Evolutionary conservation across 2,329 filamentous ascomycete species (phyloP), one percentile per base, ranked within the genome.

Genomic region (Trichoderma aggressivum): DNA sequence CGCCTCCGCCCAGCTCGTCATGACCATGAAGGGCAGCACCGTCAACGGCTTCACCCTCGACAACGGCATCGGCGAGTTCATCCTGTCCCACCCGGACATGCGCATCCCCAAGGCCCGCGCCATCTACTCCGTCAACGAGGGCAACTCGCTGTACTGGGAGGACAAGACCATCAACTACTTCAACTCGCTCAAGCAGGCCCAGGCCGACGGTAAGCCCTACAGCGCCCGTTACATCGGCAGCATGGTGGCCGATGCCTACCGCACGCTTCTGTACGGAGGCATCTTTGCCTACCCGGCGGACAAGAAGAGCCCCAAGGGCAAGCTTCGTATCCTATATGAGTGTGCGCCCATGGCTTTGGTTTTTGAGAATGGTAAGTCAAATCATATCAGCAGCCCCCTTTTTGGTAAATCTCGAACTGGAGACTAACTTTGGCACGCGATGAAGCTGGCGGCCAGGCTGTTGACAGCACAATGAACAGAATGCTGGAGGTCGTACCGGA

Each of bases 11-110:
- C 95, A 98, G 85, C 88, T 99, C 59, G 96, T 99, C 78, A 92
- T 99, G 80, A 99, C 96, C 76, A 98, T 98, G 94, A 93, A 92
- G 83, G 93, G 91, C 75, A 93, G 94, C 74, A 88, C 84, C 73
- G 96, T 99, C 83, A 98, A 98, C 83, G 96, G 96, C 78, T 99
- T 99, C 87, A 99, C 96, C 30, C 90, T 99, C 78, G 96, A 99
- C 85, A 97, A 93, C 81, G 93, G 94, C 21, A 90, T 99, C 63
- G 96, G 96, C 84, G 96, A 99, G 87, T 99, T 99, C 86, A 99
- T 99, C 83, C 89, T 99, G 72, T 97, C 95, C 16, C 96, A 99
- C 83, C 96, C 96, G 28, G 83, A 97, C 84, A 99, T 99, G 96
- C 86, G 86, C 75, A 90, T 98, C 74, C 96, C 96, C 69, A 88